Evolutionary conservation across 2,329 filamentous ascomycete species (phyloP), one percentile per base, ranked within the genome.

Genomic region (Fusarium proliferatum): DNA sequence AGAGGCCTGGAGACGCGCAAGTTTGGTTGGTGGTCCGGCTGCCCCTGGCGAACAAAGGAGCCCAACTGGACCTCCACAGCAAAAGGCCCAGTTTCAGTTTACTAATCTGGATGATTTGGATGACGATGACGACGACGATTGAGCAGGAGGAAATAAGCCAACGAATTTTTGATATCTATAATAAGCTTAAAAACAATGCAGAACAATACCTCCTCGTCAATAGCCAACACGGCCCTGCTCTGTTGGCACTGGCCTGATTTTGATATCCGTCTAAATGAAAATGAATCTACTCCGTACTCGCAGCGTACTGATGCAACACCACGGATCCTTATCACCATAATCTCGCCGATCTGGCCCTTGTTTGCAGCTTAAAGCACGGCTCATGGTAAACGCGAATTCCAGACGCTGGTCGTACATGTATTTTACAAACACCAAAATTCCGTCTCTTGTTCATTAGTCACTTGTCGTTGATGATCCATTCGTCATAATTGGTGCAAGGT

Each of bases 21-120:
- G 84, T 59, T 71, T 82, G 21, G 77, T 75, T 11, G 77, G 67
- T 9, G 78, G 75, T 6, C 71, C 79, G 17, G 79, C 75, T 16
- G 73, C 75, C 23, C 68, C 79, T 23, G 78, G 74, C 7, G 75
- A 76, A n/a, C 74, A 73, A 43, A 76, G 74, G 33, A 74, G 76
- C 11, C 69, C 69, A 19, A 71, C 80, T 17, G 77, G 75, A 8
- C 76, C 77, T 8, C 80, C 79, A 4, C 82, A 84, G 76, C 85
- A 84, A 79, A 87, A 86, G 79, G 72, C 72, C 7, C 88, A 89
- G 82, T 89, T 89, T 72, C 87, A 88, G 76, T 89, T 89, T 63
- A 85, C 87, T 61, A 87, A 84, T 61, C 78, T 87, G 74, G 85
- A 88, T 70, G 87, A 89, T 69, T 83, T 88, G 59, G 86, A 88